These are phyloP conservation scores for Patellifolia procumbens DNA, from an alignment of 179 eudicot species.

Conservation along the genomic window DNA sequence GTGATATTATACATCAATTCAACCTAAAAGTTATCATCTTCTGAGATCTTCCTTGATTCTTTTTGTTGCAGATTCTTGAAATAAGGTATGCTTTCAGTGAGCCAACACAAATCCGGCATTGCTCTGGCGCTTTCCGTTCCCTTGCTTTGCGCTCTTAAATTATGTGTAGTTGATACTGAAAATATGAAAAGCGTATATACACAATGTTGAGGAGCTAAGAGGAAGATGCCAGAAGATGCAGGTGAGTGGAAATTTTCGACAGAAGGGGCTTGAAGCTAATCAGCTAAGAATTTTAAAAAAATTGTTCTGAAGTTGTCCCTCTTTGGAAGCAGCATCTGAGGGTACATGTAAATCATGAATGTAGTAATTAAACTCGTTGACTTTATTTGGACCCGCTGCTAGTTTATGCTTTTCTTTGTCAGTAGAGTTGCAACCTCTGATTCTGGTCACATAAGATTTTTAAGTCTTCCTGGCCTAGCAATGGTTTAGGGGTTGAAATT, in stretches of 20 bases:
- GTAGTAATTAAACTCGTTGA: background rate
- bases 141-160: background rate
- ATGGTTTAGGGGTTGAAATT: no score
- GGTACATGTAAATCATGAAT: background rate
- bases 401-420: background rate
- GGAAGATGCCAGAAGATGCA: background rate
- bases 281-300: background rate
- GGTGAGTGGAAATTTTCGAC: background rate
- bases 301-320: background rate
- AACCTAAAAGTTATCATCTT: background rate
- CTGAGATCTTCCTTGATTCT: background rate
- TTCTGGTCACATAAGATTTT: background rate
- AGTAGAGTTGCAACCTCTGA: slow-evolving; percentile 1
- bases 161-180: background rate
- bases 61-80: slow-evolving; percentile 19
- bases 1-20: background rate
- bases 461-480: background rate
- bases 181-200: background rate
- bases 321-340: background rate
- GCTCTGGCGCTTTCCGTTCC: background rate
- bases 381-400: background rate
- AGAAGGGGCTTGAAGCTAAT: background rate
- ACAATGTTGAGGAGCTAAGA: background rate
- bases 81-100: slow-evolving; percentile 1
- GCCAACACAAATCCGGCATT: background rate